These are phyloP conservation scores for Yamadazyma aaseri DNA, from an alignment of 1,139 yeast genomes.

Conservation along the genomic window DNA sequence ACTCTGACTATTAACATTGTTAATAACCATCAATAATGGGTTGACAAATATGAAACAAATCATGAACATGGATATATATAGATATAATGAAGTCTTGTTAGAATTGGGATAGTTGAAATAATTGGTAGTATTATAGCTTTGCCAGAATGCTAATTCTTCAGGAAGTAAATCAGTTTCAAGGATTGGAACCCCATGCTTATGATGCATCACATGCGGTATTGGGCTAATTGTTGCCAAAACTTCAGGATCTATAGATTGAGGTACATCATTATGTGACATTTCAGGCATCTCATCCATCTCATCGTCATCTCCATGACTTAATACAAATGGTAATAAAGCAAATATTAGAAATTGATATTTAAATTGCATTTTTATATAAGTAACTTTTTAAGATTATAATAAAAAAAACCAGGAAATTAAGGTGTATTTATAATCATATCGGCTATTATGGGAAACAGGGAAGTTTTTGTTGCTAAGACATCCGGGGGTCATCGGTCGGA, in stretches of 20 bases:
- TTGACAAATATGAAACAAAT: constrained; percentile 56
- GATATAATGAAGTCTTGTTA: constrained; percentile 51
- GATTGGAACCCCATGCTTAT: constrained; percentile 75
- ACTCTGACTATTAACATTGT: constrained; percentile 51
- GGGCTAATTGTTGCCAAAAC: constrained; percentile 21
- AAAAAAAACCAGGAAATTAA: no score
- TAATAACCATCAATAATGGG: constrained; percentile 68
- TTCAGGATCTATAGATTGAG: background rate
- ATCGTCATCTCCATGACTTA: constrained; percentile 4
- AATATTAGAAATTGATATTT: no score
- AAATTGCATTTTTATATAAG: no score
- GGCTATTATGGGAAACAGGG: no score
- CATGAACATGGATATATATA: constrained; percentile 53
- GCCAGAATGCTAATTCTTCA: constrained; percentile 78
- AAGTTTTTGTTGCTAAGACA: no score
- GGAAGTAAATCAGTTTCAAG: constrained; percentile 66
- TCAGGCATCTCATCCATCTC: background rate
- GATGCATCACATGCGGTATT: constrained; percentile 51
- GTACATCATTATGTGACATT: background rate
- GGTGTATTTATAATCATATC: no score
- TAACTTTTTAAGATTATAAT: no score
- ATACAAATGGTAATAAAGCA: background rate
- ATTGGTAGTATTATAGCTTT: constrained; percentile 74
- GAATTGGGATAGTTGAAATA: constrained; percentile 58
- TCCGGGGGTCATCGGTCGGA: no score